Percentiles rank a stretch among this genome's conserved stretches.
These are phyloP conservation scores for Salvia splendens DNA, from an alignment of 257 asterid species.

Conservation along the genomic window DNA sequence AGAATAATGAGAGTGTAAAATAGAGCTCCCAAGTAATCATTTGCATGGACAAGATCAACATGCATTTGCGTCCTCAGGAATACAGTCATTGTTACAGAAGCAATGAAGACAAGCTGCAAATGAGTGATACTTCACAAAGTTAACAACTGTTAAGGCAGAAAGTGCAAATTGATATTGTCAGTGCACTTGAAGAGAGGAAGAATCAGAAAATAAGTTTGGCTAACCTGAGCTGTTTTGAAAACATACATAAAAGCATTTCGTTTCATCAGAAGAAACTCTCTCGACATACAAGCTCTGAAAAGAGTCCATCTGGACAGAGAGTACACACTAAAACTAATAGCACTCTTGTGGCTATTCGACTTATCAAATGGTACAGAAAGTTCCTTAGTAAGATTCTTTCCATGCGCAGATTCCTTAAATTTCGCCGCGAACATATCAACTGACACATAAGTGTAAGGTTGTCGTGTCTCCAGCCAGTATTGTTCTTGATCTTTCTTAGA, in stretches of 20 bases:
- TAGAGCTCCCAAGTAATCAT: slow-evolving; percentile 51
- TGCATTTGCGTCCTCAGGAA: slow-evolving; percentile 50
- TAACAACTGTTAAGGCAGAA: not conserved
- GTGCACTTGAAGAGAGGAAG: not conserved
- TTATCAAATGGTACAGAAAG: slow-evolving; percentile 44
- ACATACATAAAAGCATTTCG: slow-evolving; percentile 49
- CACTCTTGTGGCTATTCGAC: slow-evolving; percentile 42
- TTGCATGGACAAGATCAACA: slow-evolving; percentile 45
- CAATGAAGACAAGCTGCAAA: slow-evolving; percentile 53
- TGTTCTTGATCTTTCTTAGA: slow-evolving; percentile 60
- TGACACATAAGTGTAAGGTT: slow-evolving; percentile 41
- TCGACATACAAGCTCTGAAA: slow-evolving; percentile 46
- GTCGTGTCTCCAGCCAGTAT: slow-evolving; percentile 44
- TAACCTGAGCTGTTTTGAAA: slow-evolving; percentile 50
- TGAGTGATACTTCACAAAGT: not conserved
- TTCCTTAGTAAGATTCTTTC: slow-evolving; percentile 38
- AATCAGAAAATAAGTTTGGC: not conserved
- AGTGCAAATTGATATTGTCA: not conserved
- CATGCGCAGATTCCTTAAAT: slow-evolving; percentile 41
- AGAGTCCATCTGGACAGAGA: slow-evolving; percentile 49
- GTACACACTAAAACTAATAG: slow-evolving; percentile 40
- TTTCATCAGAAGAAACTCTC: slow-evolving; percentile 59
- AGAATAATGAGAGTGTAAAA: slow-evolving; percentile 44
- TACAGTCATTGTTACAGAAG: slow-evolving; percentile 45
- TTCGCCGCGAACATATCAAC: slow-evolving; percentile 41